These are phyloP conservation scores for Daldinia vernicosa DNA, from an alignment of 495 filamentous ascomycete species.

Conservation along the genomic window DNA sequence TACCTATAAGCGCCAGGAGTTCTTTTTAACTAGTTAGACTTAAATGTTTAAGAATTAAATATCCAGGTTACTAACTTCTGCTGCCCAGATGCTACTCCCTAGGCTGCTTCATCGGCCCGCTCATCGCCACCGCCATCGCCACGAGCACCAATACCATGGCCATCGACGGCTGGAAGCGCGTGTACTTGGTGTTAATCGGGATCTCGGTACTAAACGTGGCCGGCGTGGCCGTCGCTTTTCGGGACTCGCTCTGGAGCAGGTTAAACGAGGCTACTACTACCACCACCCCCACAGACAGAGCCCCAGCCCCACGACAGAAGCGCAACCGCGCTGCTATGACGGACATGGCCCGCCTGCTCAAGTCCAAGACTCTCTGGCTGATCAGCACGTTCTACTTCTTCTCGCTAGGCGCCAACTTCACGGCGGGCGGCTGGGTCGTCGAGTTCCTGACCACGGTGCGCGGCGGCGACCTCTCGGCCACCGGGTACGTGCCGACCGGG, in stretches of 20 bases:
- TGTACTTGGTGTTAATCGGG: constrained; percentile 55
- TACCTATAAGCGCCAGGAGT: too few relatives aligned
- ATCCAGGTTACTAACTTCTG: too few relatives aligned
- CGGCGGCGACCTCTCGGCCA: constrained; percentile 63
- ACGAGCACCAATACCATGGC: constrained; percentile 26
- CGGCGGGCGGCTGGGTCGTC: constrained; percentile 62
- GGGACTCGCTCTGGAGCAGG: constrained; percentile 44
- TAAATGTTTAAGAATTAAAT: too few relatives aligned
- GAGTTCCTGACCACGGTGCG: constrained; percentile 74
- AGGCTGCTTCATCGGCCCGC: constrained; percentile 60
- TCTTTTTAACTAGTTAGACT: too few relatives aligned
- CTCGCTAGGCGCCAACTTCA: constrained; percentile 55
- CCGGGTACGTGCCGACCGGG: constrained; percentile 76
- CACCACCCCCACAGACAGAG: too few relatives aligned
- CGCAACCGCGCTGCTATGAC: constrained; percentile 27
- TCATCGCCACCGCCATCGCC: constrained; percentile 61
- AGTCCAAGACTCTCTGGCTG: constrained; percentile 53
- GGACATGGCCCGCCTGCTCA: constrained; percentile 43
- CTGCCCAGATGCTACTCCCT: constrained; percentile 55
- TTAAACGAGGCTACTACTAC: not conserved
- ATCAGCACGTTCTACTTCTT: constrained; percentile 63
- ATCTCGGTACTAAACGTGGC: constrained; percentile 53
- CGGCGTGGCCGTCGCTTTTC: constrained; percentile 49
- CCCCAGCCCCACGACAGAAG: constrained; percentile 2
- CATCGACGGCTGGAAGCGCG: constrained; percentile 51